Evolutionary conservation across 768 basidiomycete species (phyloP), one percentile per base, ranked within the genome.

Genomic region (Leccinellum rugosiceps): DNA sequence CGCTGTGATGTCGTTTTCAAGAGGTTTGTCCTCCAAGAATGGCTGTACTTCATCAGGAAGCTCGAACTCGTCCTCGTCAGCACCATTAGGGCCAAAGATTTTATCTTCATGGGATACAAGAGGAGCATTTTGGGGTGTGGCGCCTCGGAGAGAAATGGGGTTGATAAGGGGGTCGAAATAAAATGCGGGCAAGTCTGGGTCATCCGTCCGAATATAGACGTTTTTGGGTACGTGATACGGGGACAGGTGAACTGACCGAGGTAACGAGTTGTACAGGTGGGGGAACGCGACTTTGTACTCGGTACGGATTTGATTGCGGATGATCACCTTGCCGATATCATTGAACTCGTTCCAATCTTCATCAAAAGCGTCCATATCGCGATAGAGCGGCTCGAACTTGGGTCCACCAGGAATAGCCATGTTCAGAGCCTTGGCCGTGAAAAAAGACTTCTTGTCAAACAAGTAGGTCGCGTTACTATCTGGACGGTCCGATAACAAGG

Each of bases 321-420:
- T 98, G 73, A 99, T 96, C 68, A 99, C 90, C 74, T 99, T 99
- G 77, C 97, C 95, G 75, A 98, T 97, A 69, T 99, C 97, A 71
- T 99, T 99, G 68, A 99, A 99, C 72, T 97, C 94, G 72, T 97
- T 97, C 94, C 94, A 97, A 69, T 99, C 97, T 70, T 98, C 97
- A 68, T 99, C 97, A 64, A 93, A 98, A 13, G 88, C 80, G 67
- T 98, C 97, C 88, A 95, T 94, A 67, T 99, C 97, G 50, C 96
- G 84, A 74, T 94, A 94, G 26, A 99, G 78, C 15, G 96, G 97
- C 78, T 99, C 97, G 61, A 98, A 99, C 72, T 98, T 97, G 2
- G 97, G 97, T 49, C 97, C 97, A 56, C 96, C 97, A 0, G 97
- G 97, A 63, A 97, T 96, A 50, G 94, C 94, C 84, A 95, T 87